Base-by-base conservation (phyloP, 495 filamentous ascomycete genomes). In the Aspergillus egyptiacus region DNA sequence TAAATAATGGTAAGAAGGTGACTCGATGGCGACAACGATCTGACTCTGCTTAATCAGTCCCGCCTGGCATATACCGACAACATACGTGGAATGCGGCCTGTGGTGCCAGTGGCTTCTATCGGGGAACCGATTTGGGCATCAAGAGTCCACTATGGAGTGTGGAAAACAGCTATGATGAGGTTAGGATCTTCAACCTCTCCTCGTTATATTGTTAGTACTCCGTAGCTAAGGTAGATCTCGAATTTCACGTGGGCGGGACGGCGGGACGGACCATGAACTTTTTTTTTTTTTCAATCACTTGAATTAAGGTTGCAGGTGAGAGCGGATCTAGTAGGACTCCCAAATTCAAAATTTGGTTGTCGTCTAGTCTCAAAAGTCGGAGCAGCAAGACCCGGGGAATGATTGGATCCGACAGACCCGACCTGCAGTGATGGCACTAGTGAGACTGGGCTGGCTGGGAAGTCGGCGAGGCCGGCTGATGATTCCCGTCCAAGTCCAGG, bases 381-480 rank as follows among this genome's bases (percentile, higher is more conserved):
- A 37, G 36, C 8, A 1, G 20, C 14, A 30, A 3, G 22, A 13
- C 36, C 1, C 7, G 30, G 2, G 31, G 17, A 10, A 15, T 51
- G 31, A 44, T 51, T 51, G 48, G 40, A 27, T 14, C 23, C 13
- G 39, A 14, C 17, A n/a, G 17, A 18, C n/a, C n/a, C n/a, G 36
- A 25, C 23, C 19, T n/a, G 7, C 2, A 27, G 28, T n/a, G 14
- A 36, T 28, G 47, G 5, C 38, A 42, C 47, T 51, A 51, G 48
- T 43, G 39, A 22, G 20, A 2, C 31, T 42, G 30, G 48, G 48
- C 48, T 51, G 48, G 48, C 48, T 51, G 48, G 44, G 18, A 24
- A 19, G 30, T 51, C 48, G 48, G 48, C 40, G 48, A 31, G 40
- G 48, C 48, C 48, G 48, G 19, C 13, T 22, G n/a, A n/a, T 30